These are phyloP conservation scores for Sporobolus alterniflorus DNA, from an alignment of 202 grass and related monocot species.

Conservation along the genomic window DNA sequence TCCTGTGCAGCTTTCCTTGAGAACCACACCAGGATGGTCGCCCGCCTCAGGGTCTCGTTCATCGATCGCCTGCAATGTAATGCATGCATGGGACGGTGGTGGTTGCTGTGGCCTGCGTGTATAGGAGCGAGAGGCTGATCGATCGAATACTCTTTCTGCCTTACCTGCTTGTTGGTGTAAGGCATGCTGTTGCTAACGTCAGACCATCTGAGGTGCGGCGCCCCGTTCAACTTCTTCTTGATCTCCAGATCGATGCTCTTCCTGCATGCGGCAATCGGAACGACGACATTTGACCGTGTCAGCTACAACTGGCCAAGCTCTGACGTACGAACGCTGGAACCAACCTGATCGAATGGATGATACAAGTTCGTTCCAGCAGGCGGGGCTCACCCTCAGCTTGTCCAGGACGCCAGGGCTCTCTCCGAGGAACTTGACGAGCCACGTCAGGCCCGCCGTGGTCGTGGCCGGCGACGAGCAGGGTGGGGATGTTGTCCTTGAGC, in stretches of 20 bases:
- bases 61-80: conserved; percentile 52
- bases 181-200: conserved; percentile 61
- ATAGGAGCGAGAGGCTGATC: not conserved
- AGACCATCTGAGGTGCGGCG: conserved; percentile 43
- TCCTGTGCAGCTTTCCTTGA: conserved; percentile 66
- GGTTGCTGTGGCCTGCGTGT: not conserved
- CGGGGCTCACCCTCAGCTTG: conserved; percentile 54
- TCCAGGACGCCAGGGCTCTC: conserved; percentile 53
- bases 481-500: conserved; percentile 83
- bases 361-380: too few species aligned
- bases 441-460: conserved; percentile 69
- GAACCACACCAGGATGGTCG: conserved; percentile 74
- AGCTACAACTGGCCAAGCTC: not conserved
- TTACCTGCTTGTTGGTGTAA: conserved; percentile 64
- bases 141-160: not conserved
- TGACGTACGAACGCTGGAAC: not conserved
- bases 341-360: not conserved
- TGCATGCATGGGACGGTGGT: too few species aligned
- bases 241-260: conserved; percentile 68
- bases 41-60: conserved; percentile 69
- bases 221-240: conserved; percentile 25
- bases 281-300: too few species aligned
- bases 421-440: conserved; percentile 74
- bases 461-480: conserved; percentile 71
- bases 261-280: too few species aligned